Evolutionary conservation across 129 eudicot genomes (phyloP), one percentile per base, ranked within the genome.

Genomic region (Cynara cardunculus): DNA sequence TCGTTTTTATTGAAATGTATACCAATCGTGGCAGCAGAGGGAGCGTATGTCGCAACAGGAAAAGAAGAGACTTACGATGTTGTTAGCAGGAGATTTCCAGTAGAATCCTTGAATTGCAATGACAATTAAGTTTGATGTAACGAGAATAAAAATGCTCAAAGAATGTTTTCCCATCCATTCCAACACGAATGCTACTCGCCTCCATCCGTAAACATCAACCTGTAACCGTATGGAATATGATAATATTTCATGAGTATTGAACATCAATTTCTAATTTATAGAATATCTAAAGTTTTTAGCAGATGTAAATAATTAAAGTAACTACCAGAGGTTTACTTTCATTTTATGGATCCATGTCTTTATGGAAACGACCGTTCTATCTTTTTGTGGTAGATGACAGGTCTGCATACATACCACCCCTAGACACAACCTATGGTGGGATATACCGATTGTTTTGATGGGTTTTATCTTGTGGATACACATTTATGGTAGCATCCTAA

Each of bases 141-240:
- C 71, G 9, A 92, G 83, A 69, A 90, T 72, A 84, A 90, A 92
- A 59, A 90, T 90, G 77, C 87, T 88, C 37, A 92, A 77, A 19
- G 97, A 78, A 84, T 92, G 97, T 85, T 88, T 89, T 68, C 97
- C 97, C 86, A 88, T 85, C 97, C 95, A 88, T 85, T 92, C 95
- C 81, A 90, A 79, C n/a, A 69, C 81, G 49, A 76, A 88, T 28
- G 86, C 77, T 78, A 82, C 69, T 14, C 73, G 41, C 72, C 93
- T 90, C 90, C 90, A 90, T 59, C 88, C 83, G 70, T 84, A 88
- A 69, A 90, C 84, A 90, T 92, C 97, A 7, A 92, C 95, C 97
- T 92, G 87, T 61, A 80, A 81, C 12, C 39, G 11, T 44, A 73
- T 7, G 37, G 30, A 64, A 66, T 67, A 41, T 10, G 12, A 71